Evolutionary conservation across 2,329 filamentous ascomycete genomes (phyloP).

Genomic region (Colletotrichum sp.): DNA sequence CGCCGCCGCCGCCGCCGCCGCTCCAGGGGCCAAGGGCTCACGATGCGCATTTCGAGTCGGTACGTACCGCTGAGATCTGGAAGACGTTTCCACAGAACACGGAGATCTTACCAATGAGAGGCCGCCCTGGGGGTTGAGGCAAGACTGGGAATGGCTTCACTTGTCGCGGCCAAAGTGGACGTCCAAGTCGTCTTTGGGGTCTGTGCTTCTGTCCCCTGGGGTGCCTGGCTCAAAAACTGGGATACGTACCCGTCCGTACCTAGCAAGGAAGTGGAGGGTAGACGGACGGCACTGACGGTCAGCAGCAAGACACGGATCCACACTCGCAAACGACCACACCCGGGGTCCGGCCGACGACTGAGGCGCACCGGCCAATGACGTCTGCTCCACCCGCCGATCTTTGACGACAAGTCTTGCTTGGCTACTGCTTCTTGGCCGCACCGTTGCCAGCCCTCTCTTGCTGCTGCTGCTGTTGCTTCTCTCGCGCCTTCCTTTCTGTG

Average conservation of each 20-base stretch:
- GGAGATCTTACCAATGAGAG: conserved; percentile 15
- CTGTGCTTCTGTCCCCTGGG: neutral
- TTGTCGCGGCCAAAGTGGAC: neutral
- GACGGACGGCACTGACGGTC: neutral
- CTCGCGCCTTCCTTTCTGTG: neutral
- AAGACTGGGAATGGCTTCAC: conserved; percentile 12
- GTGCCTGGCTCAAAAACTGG: neutral
- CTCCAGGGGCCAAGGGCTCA: neutral
- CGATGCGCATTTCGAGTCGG: neutral
- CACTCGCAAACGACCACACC: conserved; percentile 1
- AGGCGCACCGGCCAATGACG: conserved; percentile 21
- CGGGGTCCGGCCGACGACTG: conserved; percentile 17
- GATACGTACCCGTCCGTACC: neutral
- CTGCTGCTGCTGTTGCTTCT: neutral
- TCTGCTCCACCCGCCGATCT: conserved; percentile 18
- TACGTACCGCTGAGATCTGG: conserved; percentile 1
- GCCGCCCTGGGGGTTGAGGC: neutral
- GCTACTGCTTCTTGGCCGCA: neutral
- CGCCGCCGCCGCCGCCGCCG: neutral
- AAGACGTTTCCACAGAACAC: neutral
- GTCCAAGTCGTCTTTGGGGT: neutral
- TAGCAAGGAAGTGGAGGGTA: neutral
- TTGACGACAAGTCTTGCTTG: conserved; percentile 22
- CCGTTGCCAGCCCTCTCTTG: conserved; percentile 3
- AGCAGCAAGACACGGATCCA: neutral